Base-by-base conservation (phyloP, 2,329 filamentous ascomycete species). In the Fusarium mundagurra region DNA sequence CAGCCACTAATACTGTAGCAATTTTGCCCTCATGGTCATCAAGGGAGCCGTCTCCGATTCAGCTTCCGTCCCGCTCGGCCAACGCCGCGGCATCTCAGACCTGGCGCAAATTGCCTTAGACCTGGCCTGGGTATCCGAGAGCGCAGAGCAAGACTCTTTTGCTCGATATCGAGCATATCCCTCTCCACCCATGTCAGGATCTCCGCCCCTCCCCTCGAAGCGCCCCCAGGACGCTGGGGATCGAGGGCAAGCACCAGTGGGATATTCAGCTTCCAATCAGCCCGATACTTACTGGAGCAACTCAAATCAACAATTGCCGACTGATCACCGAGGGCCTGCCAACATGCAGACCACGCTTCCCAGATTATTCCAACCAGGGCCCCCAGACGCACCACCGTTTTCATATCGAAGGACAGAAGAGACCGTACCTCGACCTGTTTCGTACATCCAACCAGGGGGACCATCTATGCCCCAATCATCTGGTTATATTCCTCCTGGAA, bases 141-240 rank as follows among this genome's bases (percentile, higher is more conserved):
- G 87, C 84, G 84, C 80, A 78, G 78, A 78, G 75, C 73, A 74
- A 85, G 85, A 88, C 84, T 84, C 86, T 85, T 87, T 85, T 86
- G 85, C 86, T 85, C 86, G 85, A 79, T 85, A 85, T 80, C 86
- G 86, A 86, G 89, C 88, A 81, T 92, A 92, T 85, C 91, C 90
- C 82, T 92, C 91, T 87, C 91, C 91, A 85, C 91, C 91, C 87
- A 92, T 92, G 91, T 92, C 91, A 86, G 90, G 89, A 81, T 92
- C 91, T 86, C 89, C 90, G 79, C 87, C 87, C 77, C 85, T 88
- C 78, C 88, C 89, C 83, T 85, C 87, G 81, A 90, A 88, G 85
- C 82, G 84, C 85, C 86, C 86, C 81, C 87, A 85, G 83, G 88
- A 90, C 83, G 86, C 86, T 79, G 86, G 85, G 83, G 86, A 88